Conservation (phyloP, 1,284 basidiomycete genomes). For the Tremellales sp. region DNA sequence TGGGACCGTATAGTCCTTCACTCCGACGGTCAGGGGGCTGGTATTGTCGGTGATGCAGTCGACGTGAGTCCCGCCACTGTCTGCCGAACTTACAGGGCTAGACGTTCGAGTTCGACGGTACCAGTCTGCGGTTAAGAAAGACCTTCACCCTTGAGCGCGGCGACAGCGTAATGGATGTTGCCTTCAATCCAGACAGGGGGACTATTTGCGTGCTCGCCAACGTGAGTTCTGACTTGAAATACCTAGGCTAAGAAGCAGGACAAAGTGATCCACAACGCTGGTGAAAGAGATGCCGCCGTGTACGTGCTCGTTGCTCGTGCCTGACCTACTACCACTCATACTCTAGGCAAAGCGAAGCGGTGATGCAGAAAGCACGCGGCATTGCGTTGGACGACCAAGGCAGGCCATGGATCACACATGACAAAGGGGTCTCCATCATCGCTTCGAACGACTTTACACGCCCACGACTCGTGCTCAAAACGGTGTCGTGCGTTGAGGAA, state of each 20-base stretch:
- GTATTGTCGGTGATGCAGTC: conserved; percentile 21
- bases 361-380: too few species aligned
- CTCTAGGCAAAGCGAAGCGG: too few species aligned
- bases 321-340: too few species aligned
- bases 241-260: not conserved
- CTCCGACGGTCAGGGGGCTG: conserved; percentile 28
- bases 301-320: too few species aligned
- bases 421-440: too few species aligned
- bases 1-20: conserved; percentile 29
- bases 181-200: conserved; percentile 17
- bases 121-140: conserved; percentile 20
- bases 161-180: conserved; percentile 7
- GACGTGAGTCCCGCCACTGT: conserved; percentile 21
- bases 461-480: too few species aligned
- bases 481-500: too few species aligned
- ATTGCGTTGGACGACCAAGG: too few species aligned
- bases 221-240: conserved; percentile 1
- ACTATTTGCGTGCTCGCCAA: conserved; percentile 14
- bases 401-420: too few species aligned
- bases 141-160: conserved; percentile 2
- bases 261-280: not conserved
- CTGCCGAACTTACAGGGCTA: not conserved
- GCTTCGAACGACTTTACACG: too few species aligned
- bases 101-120: conserved; percentile 30
- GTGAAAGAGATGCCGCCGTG: too few species aligned